Evolutionary conservation across 345 rosid genomes (phyloP), one percentile per base, ranked within the genome.

Genomic region (Gossypium turneri): DNA sequence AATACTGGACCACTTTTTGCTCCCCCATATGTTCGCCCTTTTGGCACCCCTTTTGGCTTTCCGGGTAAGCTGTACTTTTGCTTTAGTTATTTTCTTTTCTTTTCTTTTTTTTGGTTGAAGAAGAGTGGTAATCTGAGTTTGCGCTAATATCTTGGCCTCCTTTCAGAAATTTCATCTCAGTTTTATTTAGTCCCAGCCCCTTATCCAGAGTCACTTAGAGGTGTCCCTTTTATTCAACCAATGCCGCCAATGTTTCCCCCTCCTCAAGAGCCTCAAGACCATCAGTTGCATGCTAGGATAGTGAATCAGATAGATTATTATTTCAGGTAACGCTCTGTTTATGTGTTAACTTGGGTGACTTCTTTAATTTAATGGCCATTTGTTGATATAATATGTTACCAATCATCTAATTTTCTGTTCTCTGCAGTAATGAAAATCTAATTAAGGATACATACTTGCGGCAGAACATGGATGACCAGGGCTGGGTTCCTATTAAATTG

Each of bases 381-480:
- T 34, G 53, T 15, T 53, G 76, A 20, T 70, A 20, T 52, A 63
- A 61, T 19, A 52, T n/a, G 73, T 74, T 72, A 52, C 64, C n/a
- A 19, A 47, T 74, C 73, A 52, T 62, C 75, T 78, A 74, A 78
- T 77, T 74, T 60, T 63, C 22, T 74, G 52, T 83, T 77, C 38
- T 8, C 58, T 89, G 85, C 93, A 94, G 98, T 84, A 83, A 82
- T 61, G 95, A 86, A 29, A 94, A 94, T 87, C 86, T 94, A 83
- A 77, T 87, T 71, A 85, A 75, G 77, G 98, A 94, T 83, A 79
- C 70, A 64, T 94, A 73, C 88, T 86, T 94, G 89, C 89, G 97
- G 74, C 82, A 73, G 78, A 82, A 80, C 75, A 94, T 94, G 98
- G 95, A 94, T 88, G 90, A 85, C 12, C 90, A 90, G 67, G 98